Conservation (phyloP, 768 basidiomycete genomes). For the Crassisporium funariophilum region DNA sequence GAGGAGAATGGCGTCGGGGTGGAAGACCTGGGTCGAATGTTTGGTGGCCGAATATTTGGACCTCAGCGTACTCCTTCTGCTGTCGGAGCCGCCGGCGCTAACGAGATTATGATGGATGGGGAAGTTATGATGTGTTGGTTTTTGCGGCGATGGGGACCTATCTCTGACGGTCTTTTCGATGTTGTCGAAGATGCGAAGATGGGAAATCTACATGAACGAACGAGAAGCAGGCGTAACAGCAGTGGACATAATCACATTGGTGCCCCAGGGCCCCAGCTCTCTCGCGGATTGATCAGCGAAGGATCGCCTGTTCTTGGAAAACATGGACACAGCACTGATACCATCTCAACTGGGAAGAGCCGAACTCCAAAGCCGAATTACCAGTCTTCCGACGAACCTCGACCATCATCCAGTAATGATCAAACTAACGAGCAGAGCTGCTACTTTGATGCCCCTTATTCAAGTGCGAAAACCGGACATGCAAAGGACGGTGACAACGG, state of each 20-base stretch:
- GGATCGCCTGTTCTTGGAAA: too few species aligned
- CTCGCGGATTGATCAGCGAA: too few species aligned
- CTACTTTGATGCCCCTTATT: too few species aligned
- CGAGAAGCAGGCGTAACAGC: slow-evolving; percentile 14
- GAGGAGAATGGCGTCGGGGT: slow-evolving; percentile 37
- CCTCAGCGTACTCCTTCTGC: slow-evolving; percentile 8
- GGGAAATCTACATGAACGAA: slow-evolving; percentile 15
- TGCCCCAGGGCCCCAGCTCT: neutral
- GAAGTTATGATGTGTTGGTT: slow-evolving; percentile 37
- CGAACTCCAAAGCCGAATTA: too few species aligned
- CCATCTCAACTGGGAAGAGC: too few species aligned
- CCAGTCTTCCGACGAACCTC: too few species aligned
- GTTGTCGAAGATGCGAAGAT: slow-evolving; percentile 22
- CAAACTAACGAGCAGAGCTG: too few species aligned
- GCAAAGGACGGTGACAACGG: too few species aligned
- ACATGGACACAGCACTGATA: too few species aligned
- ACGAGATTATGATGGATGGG: slow-evolving; percentile 14
- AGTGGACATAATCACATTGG: slow-evolving; percentile 6
- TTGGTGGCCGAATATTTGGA: slow-evolving; percentile 37
- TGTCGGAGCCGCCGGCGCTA: neutral
- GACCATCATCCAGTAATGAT: too few species aligned
- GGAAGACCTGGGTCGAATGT: slow-evolving; percentile 34
- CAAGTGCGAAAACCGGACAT: too few species aligned
- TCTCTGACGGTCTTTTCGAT: slow-evolving; percentile 35
- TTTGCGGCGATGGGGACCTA: slow-evolving; percentile 32